A percentile compares a stretch with the other conserved stretches of the same genome.
Conservation (phyloP, 768 basidiomycete genomes). For the Psilocybe tampanensis region DNA sequence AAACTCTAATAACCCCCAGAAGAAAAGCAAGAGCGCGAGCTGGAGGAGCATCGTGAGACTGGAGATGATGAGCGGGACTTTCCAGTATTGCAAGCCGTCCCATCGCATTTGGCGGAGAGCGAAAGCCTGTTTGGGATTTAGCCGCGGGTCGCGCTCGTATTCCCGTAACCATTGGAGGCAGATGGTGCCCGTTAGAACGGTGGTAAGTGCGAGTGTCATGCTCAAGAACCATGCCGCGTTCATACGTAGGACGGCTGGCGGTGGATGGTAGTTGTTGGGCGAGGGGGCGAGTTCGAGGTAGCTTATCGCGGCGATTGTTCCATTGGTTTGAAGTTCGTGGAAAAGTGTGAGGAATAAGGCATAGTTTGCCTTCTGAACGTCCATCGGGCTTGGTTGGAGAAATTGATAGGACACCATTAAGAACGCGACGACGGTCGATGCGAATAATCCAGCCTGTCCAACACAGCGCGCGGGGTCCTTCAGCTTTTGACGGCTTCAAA, state of each 20-base stretch:
- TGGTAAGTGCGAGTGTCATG: constrained; percentile 26
- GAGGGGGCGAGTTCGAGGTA: constrained; percentile 2
- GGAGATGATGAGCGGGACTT: constrained; percentile 20
- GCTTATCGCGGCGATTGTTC: not conserved
- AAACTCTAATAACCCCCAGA: constrained; percentile 22
- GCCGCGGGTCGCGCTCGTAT: constrained; percentile 17
- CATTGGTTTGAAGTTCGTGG: constrained; percentile 18
- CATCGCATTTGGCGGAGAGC: constrained; percentile 21
- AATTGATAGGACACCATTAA: constrained; percentile 36
- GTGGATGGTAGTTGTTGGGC: constrained; percentile 9
- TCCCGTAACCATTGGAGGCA: constrained; percentile 28
- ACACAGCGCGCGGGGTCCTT: not conserved
- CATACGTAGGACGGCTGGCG: constrained; percentile 22
- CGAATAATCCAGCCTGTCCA: constrained; percentile 44
- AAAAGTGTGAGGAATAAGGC: constrained; percentile 26
- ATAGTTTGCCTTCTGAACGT: constrained; percentile 20
- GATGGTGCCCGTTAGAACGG: constrained; percentile 28
- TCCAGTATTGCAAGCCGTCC: constrained; percentile 22
- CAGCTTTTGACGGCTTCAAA: too few relatives aligned
- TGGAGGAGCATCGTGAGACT: constrained; percentile 20
- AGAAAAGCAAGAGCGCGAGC: constrained; percentile 22
- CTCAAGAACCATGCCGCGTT: constrained; percentile 34
- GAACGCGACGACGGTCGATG: constrained; percentile 39
- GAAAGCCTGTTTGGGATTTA: constrained; percentile 17
- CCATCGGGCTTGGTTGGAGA: constrained; percentile 21